Conservation (phyloP, 441 rosid species). For the Corymbia calophylla region DNA sequence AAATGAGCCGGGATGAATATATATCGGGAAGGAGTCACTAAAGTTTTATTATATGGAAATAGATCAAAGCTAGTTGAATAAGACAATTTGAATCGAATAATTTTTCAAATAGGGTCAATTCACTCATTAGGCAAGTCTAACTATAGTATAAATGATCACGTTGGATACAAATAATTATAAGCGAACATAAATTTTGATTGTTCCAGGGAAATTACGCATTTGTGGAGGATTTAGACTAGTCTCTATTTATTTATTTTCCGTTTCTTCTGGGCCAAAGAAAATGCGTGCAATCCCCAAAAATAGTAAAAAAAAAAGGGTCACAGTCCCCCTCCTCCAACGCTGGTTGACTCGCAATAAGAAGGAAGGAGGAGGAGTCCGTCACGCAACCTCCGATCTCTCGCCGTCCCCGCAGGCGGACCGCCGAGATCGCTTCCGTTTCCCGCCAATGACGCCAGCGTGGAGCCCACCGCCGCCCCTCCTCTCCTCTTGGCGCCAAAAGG, state of each 20-base stretch:
- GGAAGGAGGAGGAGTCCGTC: not conserved
- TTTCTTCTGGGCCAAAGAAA: not conserved
- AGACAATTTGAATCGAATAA: accelerated
- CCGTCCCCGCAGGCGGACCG: conserved; percentile 8
- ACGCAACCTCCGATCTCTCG: not conserved
- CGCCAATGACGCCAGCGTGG: conserved; percentile 31
- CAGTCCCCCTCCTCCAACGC: not conserved
- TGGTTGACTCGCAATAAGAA: not conserved
- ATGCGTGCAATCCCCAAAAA: not conserved
- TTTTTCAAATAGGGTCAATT: no score
- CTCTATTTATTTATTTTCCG: not conserved
- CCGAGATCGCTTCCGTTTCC: conserved; percentile 25
- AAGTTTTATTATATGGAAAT: accelerated
- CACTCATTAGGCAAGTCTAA: no score
- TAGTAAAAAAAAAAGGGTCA: not conserved
- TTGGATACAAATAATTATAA: not conserved
- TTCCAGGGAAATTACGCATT: not conserved
- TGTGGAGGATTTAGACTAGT: not conserved
- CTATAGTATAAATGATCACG: accelerated
- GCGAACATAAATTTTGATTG: not conserved
- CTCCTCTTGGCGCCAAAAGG: conserved; percentile 24
- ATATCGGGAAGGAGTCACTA: not conserved
- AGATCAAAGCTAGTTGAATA: no score
- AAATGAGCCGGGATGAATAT: accelerated
- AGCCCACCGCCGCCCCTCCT: not conserved